phyloP scores from a whole-genome alignment of 1,284 basidiomycete species.

The Ustilago crameri region DNA sequence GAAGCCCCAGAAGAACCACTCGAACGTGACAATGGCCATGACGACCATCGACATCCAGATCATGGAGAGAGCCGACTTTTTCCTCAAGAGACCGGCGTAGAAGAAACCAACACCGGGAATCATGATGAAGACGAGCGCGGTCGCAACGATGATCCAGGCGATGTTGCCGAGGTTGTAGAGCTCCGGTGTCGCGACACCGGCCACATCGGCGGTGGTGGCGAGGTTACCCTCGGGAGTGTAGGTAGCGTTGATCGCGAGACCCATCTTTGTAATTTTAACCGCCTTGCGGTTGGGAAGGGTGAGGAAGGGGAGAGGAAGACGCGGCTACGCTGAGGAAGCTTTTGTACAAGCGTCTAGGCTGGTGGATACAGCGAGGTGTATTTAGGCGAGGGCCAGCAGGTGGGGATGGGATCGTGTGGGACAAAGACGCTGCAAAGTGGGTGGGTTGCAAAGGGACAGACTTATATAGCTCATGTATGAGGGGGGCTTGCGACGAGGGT shows the following conservation, averaged over 20 bases:
- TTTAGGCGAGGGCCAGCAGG: background rate
- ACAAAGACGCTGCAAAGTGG: background rate
- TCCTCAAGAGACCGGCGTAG: slow-evolving; percentile 82
- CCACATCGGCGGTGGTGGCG: slow-evolving; percentile 16
- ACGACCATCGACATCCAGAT: slow-evolving; percentile 84
- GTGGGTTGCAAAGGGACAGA: background rate
- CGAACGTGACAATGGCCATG: slow-evolving; percentile 79
- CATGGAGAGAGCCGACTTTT: slow-evolving; percentile 94
- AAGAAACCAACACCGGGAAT: slow-evolving; percentile 78
- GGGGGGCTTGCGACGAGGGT: background rate
- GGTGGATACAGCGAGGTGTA: background rate
- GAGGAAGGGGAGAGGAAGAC: background rate
- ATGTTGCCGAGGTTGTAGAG: slow-evolving; percentile 72
- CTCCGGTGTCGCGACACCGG: slow-evolving; percentile 16
- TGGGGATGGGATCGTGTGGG: background rate
- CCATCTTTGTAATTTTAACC: background rate
- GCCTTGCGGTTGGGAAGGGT: background rate
- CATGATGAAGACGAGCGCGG: slow-evolving; percentile 85
- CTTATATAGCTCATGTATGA: slow-evolving; percentile 9
- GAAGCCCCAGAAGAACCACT: slow-evolving; percentile 70
- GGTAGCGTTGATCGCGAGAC: slow-evolving; percentile 28
- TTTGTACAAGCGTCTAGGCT: background rate
- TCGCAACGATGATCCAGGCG: slow-evolving; percentile 70
- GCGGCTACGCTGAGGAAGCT: slow-evolving; percentile 1
- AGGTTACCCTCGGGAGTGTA: slow-evolving; percentile 39